Conservation (phyloP, 345 rosid species). For the Populus nigra region DNA sequence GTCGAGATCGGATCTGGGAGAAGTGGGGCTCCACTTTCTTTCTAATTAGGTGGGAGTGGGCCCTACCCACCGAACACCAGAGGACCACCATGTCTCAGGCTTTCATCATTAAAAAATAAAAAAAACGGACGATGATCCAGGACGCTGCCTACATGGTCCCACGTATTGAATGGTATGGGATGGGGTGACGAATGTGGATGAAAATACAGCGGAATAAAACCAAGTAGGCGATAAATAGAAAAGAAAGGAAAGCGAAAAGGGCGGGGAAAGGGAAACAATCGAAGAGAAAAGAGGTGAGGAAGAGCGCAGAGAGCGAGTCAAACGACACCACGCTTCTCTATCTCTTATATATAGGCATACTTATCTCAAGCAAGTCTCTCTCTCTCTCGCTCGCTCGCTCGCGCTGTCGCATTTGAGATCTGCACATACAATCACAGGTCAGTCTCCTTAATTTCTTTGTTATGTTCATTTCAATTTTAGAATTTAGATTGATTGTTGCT, state of each 20-base stretch:
- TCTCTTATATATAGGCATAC: neutral
- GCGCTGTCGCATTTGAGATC: neutral
- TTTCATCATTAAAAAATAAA: too few relatives aligned
- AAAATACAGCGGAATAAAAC: neutral
- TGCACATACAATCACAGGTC: neutral
- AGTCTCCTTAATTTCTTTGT: neutral
- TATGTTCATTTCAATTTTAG: neutral
- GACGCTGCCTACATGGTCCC: neutral
- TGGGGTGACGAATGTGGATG: neutral
- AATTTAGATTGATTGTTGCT: neutral
- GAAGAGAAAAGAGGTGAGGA: too few relatives aligned
- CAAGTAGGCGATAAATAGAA: neutral
- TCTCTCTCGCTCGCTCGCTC: neutral
- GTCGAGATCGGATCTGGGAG: too few relatives aligned
- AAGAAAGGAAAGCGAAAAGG: neutral
- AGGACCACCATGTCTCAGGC: too few relatives aligned
- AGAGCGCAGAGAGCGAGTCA: constrained; percentile 5
- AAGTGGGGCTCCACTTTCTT: too few relatives aligned
- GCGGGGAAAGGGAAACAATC: neutral
- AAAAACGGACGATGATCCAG: too few relatives aligned
- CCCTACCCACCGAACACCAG: too few relatives aligned
- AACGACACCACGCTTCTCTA: neutral
- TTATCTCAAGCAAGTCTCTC: neutral
- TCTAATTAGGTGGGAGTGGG: too few relatives aligned
- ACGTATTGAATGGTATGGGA: neutral